Base-by-base conservation (phyloP, 768 basidiomycete genomes). In the Paxillus rubicundulus region DNA sequence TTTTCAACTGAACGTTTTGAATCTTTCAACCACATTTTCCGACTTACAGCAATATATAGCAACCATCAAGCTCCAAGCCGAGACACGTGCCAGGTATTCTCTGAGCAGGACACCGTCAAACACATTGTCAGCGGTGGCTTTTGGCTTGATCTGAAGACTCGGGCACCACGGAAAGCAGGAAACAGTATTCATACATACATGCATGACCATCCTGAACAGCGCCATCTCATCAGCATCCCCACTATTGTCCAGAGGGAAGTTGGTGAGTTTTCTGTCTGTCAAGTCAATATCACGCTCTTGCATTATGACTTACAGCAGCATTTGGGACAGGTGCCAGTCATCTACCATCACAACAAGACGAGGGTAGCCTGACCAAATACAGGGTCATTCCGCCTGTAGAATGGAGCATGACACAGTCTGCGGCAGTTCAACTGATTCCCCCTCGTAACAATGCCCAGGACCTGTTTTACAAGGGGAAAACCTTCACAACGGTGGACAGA, bases 91-190 rank as follows among this genome's bases (percentile, higher is more conserved):
- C 38, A 52, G 32, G 33, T 14, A 9, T 55, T 55, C 41, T 37
- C 50, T 8, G 17, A 38, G 3, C 44, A 52, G 12, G 51, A 56
- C n/a, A 12, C 20, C 2, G 17, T 52, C 52, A 57, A 50, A 28
- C 56, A 57, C 20, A 47, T 57, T 10, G 18, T 27, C 0, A 57
- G 47, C n/a, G 53, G 56, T 4, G 53, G 56, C 2, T 57, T 34
- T 9, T 57, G 56, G 56, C 45, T 17, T 27, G 27, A 57, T n/a
- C n/a, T n/a, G n/a, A n/a, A n/a, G n/a, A n/a, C n/a, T n/a, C n/a
- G n/a, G n/a, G n/a, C n/a, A n/a, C 30, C 30, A 45, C 27, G 32
- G 24, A 30, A 43, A 10, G 47, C 38, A 16, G 47, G 47, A 28
- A 18, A 18, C 33, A 47, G 28, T 20, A 33, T 43, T 36, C 30